Evolutionary conservation across 2,329 filamentous ascomycete genomes (phyloP).

Genomic region (Penicillium thymicola): DNA sequence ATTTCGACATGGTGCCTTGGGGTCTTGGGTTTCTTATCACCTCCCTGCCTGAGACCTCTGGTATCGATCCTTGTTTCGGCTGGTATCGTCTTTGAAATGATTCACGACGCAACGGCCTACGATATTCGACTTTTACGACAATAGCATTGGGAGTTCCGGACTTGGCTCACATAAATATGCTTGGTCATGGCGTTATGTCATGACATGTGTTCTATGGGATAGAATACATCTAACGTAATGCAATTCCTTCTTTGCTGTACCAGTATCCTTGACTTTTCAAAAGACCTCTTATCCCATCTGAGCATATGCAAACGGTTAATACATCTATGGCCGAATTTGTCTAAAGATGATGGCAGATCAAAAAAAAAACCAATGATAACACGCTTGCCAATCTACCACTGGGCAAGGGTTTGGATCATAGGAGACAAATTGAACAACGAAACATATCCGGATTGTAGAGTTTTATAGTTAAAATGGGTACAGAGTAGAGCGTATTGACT

Average conservation of each 20-base stretch:
- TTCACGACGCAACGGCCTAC: conserved; percentile 15
- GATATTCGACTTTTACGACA: background rate
- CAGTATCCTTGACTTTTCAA: background rate
- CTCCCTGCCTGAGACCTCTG: background rate
- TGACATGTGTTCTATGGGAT: conserved; percentile 2
- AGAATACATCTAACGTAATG: background rate
- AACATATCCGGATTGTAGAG: background rate
- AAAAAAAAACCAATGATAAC: conserved; percentile 13
- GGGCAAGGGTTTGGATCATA: conserved; percentile 6
- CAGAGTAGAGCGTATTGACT: background rate
- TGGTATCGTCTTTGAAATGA: conserved; percentile 2
- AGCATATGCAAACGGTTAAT: conserved; percentile 33
- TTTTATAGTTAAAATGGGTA: background rate
- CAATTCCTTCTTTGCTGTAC: background rate
- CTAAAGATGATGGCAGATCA: conserved; percentile 51
- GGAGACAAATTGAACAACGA: conserved; percentile 7
- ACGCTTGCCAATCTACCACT: conserved; percentile 11
- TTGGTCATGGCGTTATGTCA: conserved; percentile 1
- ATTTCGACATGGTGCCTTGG: conserved; percentile 1
- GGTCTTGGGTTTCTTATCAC: background rate
- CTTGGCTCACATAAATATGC: conserved; percentile 2
- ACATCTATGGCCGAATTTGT: conserved; percentile 39
- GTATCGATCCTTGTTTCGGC: background rate
- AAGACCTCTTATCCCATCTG: conserved; percentile 27
- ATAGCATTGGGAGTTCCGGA: conserved; percentile 13